Percentiles rank a stretch among this genome's conserved stretches.
These are phyloP conservation scores for Fusarium tjaetaba DNA, from an alignment of 2,329 filamentous ascomycete species.

Conservation along the genomic window DNA sequence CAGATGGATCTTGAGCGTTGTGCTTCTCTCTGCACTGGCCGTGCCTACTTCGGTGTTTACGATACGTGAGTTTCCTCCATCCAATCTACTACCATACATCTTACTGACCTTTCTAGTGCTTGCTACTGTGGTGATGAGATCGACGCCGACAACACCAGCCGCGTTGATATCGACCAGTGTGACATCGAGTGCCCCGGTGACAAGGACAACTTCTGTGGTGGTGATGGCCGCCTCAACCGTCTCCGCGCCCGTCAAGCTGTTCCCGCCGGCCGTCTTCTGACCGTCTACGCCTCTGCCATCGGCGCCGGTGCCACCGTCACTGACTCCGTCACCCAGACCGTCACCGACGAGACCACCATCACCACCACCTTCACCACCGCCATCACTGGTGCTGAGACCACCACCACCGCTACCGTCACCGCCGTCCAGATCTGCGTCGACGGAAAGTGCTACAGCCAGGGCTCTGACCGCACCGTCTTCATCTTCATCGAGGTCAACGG, in stretches of 20 bases:
- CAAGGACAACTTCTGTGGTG: conserved; percentile 24
- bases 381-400: background rate
- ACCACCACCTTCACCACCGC: conserved; percentile 26
- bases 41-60: conserved; percentile 41
- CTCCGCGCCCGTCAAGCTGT: conserved; percentile 26
- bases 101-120: conserved; percentile 16
- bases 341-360: conserved; percentile 12
- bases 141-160: background rate
- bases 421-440: conserved; percentile 17
- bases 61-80: conserved; percentile 31
- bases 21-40: conserved; percentile 35
- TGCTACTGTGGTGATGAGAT: conserved; percentile 36
- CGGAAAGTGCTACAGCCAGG: conserved; percentile 8
- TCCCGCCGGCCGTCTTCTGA: conserved; percentile 20
- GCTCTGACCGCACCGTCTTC: conserved; percentile 3
- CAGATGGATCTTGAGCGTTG: conserved; percentile 41
- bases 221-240: conserved; percentile 14
- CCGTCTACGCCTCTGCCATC: conserved; percentile 11
- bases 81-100: accelerated
- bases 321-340: background rate
- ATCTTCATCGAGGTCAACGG: conserved; percentile 31
- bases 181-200: conserved; percentile 34
- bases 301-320: background rate
- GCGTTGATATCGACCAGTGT: conserved; percentile 3
- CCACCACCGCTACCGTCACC: conserved; percentile 18